Base-by-base conservation (phyloP, 2,329 filamentous ascomycete species). In the Elsinoe necatrix region DNA sequence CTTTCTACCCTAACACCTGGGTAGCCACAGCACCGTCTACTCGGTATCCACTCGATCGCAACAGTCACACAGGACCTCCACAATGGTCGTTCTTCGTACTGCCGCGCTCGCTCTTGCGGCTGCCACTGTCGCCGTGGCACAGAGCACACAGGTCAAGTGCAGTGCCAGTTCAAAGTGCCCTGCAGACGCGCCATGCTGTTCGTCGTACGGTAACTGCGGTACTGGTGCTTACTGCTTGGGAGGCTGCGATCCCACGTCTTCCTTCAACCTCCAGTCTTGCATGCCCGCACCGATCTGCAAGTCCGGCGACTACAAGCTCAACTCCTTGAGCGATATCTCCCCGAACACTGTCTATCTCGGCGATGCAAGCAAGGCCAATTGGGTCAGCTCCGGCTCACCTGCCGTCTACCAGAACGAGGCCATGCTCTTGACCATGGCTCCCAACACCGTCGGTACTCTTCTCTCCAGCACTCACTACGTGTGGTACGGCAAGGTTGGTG, bases 401-500 rank as follows among this genome's bases (percentile, higher is more conserved):
- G 77, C 87, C 41, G 66, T 72, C 31, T 84, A 85, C 72, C 75
- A 87, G 58, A 81, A 84, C 68, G 82, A 83, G 61, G 76, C 69
- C 20, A 63, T 93, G 1, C 77, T 96, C 54, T 77, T 98, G 67
- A 97, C 92, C 63, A 95, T 98, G 92, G 83, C 88, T 41, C 81
- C 85, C 61, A 80, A 86, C 64, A 91, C 87, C 31, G 86, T 89
- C 39, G 93, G 93, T 56, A 96, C 93, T 8, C 82, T 98, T 45
- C 74, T 98, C 56, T 87, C 90, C 21, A 84, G 81, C 61, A 92
- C 89, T 58, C 79, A 83, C 63, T 97, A 96, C 73, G 85, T 98
- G 73, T 97, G 93, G 93, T 98, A 97, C 72, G 93, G 93, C 68
- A 95, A 87, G 72, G 85, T 95, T 66, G 87, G 86, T 70, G 89